Percentiles rank a stretch among this genome's conserved stretches.
These are phyloP conservation scores for Avena insularis DNA, from an alignment of 176 grass and related monocot genomes.

Conservation along the genomic window DNA sequence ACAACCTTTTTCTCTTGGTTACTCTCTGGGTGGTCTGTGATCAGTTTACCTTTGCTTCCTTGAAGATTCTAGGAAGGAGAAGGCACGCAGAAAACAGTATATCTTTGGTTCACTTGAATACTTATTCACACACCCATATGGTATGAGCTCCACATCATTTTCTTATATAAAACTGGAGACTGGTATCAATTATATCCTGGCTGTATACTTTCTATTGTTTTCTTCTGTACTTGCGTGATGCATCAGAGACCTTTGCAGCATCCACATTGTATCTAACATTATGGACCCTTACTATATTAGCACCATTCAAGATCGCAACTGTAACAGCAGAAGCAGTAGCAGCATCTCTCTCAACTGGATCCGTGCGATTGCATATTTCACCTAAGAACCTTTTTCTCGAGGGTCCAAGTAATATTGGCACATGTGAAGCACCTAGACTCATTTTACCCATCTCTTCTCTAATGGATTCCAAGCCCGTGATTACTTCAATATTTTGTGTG, in stretches of 20 bases:
- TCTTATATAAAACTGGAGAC: conserved; percentile 28
- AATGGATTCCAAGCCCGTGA: conserved; percentile 58
- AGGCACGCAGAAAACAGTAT: not conserved
- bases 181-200: not conserved
- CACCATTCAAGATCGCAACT: conserved; percentile 66
- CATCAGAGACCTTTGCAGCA: conserved; percentile 71
- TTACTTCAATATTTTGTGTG: conserved; percentile 64
- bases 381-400: conserved; percentile 84
- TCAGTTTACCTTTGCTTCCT: conserved; percentile 12
- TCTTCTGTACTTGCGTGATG: conserved; percentile 39
- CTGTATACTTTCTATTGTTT: not conserved
- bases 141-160: not conserved
- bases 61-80: conserved; percentile 19
- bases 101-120: conserved; percentile 13
- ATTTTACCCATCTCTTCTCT: conserved; percentile 65
- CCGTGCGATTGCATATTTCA: conserved; percentile 57
- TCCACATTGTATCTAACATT: conserved; percentile 65
- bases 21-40: not conserved
- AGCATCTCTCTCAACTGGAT: conserved; percentile 76
- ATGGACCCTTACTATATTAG: conserved; percentile 85
- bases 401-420: conserved; percentile 74
- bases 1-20: not conserved
- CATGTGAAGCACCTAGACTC: conserved; percentile 73
- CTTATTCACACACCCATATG: not conserved
- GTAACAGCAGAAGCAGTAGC: conserved; percentile 52